Conservation (phyloP, 2,329 filamentous ascomycete genomes). For the Colletotrichum nymphaeae region DNA sequence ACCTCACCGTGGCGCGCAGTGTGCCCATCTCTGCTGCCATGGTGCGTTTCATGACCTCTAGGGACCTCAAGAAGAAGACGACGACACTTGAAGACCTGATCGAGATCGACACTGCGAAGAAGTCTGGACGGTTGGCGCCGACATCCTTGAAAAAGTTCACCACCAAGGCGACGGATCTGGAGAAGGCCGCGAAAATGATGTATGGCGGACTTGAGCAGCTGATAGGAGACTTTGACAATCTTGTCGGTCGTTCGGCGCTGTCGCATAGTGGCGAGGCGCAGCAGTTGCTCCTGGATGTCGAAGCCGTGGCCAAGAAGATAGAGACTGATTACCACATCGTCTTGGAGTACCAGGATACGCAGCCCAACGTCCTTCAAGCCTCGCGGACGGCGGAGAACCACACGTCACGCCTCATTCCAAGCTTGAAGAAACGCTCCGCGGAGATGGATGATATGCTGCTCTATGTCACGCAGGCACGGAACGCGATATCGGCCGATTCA, state of each 20-base stretch:
- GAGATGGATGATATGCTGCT: constrained; percentile 73
- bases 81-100: constrained; percentile 80
- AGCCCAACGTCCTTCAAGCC: constrained; percentile 69
- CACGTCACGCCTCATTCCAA: constrained; percentile 71
- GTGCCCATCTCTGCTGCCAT: constrained; percentile 76
- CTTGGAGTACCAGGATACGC: constrained; percentile 73
- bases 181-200: constrained; percentile 69
- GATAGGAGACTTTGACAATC: constrained; percentile 71
- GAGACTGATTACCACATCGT: constrained; percentile 86
- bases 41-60: constrained; percentile 71
- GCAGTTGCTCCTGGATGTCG: constrained; percentile 84
- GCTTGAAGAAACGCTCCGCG: constrained; percentile 62
- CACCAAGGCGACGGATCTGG: constrained; percentile 69
- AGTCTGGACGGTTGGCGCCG: constrained; percentile 75
- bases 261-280: constrained; percentile 71
- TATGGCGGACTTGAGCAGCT: constrained; percentile 71
- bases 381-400: constrained; percentile 74
- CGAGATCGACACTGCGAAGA: constrained; percentile 77
- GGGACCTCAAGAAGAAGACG: constrained; percentile 56
- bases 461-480: constrained; percentile 73
- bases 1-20: constrained; percentile 72
- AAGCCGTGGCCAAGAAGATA: constrained; percentile 87
- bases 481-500: constrained; percentile 73
- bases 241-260: constrained; percentile 64
- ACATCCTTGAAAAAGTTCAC: constrained; percentile 70